Base-by-base conservation (phyloP, 257 asterid species). In the Petrea volubilis region DNA sequence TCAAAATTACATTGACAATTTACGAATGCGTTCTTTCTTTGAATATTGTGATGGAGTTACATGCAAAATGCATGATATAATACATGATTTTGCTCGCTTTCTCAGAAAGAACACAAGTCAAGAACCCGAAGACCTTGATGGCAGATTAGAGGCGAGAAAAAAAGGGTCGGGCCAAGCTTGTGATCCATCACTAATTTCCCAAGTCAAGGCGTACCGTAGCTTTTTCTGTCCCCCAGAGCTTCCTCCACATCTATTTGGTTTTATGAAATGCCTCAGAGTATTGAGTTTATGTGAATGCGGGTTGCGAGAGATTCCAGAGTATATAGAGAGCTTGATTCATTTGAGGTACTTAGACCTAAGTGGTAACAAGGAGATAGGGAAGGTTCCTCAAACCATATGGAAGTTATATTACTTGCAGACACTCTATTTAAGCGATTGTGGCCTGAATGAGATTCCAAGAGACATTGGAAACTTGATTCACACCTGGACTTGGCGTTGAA, bases 261-360 rank as follows among this genome's bases (percentile, higher is more conserved):
- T 1, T 13, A 2, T 3, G 4, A 5, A 13, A 21, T 5, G 64
- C 12, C 1, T 44, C 2, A 56, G 74, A 46, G 31, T 41, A 0
- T 9, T 57, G 21, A 33, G 55, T 41, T 38, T 78, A 14, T 15
- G 27, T 7, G 27, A 49, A 3, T 67, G 68, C 24, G 18, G 8
- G 6, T 41, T 67, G 50, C 29, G 29, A 21, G 43, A 57, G 24
- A 59, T 72, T 28, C 70, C 71, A 7, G 27, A n/a, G 10, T 25
- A 46, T 9, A 28, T 70, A 3, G 52, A 43, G 11, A 62, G 21
- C 5, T 52, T 63, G 44, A 40, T 64, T 46, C 77, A 71, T 51
- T 62, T 70, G 36, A 70, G 81, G 36, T 57, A 34, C 64, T 65
- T 77, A 18, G 60, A 77, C 67, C 36, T 78, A 33, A 60, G 56